These are phyloP conservation scores for Colletotrichum sp. DNA, from an alignment of 2,329 filamentous ascomycete species.

Conservation along the genomic window DNA sequence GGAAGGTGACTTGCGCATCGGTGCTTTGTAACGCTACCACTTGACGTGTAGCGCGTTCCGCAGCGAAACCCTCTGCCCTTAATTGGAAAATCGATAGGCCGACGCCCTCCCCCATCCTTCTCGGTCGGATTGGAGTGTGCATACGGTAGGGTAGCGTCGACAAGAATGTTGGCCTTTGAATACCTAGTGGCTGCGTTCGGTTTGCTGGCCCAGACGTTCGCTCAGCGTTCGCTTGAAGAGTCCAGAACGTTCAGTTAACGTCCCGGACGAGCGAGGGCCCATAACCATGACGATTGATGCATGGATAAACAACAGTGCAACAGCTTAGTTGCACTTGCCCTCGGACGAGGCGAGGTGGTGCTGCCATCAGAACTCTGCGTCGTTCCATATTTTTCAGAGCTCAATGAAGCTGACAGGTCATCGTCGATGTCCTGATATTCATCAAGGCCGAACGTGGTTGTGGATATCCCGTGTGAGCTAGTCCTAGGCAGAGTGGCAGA, in stretches of 20 bases:
- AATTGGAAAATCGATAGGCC: not conserved
- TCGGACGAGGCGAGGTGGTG: not conserved
- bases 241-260: conserved; percentile 11
- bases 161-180: not conserved
- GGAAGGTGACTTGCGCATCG: not conserved
- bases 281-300: conserved; percentile 1
- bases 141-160: not conserved
- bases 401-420: not conserved
- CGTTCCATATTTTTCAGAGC: not conserved
- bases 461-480: not conserved
- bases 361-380: not conserved
- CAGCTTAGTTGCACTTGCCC: not conserved
- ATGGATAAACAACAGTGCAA: not conserved
- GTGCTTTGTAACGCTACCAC: conserved; percentile 4
- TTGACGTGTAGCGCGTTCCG: not conserved
- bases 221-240: not conserved
- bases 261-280: not conserved
- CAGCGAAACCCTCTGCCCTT: not conserved
- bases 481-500: not conserved
- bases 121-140: not conserved
- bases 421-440: not conserved
- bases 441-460: not conserved
- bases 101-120: not conserved
- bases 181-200: conserved; percentile 1
- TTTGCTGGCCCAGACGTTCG: not conserved